Base-by-base conservation (phyloP, 169 alveolate genomes). In the Eimeria praecox region DNA sequence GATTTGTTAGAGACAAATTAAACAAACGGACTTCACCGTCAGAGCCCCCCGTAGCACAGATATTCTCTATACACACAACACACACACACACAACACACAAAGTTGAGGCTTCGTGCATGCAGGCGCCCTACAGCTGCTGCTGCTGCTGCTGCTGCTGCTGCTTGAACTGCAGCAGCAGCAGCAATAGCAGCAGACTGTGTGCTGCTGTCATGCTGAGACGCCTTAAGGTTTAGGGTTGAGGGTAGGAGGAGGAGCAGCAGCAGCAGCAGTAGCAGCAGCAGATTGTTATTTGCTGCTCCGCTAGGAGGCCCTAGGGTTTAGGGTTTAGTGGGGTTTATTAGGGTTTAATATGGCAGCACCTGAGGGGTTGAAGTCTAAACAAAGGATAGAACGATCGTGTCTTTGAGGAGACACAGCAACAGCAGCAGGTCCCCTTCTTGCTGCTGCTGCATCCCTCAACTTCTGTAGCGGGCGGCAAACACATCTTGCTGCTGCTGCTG, bases 1-100 rank as follows among this genome's bases (percentile, higher is more conserved):
- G n/a, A n/a, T n/a, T n/a, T n/a, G n/a, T n/a, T 5, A 42, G 33
- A n/a, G 92, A 85, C 4, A 95, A 80, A 0, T 42, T 35, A 35
- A 66, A 95, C 73, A 95, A 24, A 33, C 96, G 85, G 0, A 95
- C 69, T 3, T 49, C 89, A 59, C 90, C 95, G 73, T 95, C 96
- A 0, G 96, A 90, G 89, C 96, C 87, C 52, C 96, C 96, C 5
- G 96, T 78, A 12, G 87, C 95, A 56, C 95, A 75, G 49, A 35
- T 30, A 35, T 27, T 24, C 49, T 54, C 95, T 92, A 77, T 33
- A 38, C 22, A 33, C 33, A 42, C 59, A 66, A 20, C 82, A 62
- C 18, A 64, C 54, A 24, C 24, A 40, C 77, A 64, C 94, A 66
- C 18, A 16, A 12, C 14, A 88, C 20, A 24, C 52, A 42, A 9